These are phyloP conservation scores for Globisporangium polare DNA, from an alignment of 352 stramenopile species.

Conservation along the genomic window DNA sequence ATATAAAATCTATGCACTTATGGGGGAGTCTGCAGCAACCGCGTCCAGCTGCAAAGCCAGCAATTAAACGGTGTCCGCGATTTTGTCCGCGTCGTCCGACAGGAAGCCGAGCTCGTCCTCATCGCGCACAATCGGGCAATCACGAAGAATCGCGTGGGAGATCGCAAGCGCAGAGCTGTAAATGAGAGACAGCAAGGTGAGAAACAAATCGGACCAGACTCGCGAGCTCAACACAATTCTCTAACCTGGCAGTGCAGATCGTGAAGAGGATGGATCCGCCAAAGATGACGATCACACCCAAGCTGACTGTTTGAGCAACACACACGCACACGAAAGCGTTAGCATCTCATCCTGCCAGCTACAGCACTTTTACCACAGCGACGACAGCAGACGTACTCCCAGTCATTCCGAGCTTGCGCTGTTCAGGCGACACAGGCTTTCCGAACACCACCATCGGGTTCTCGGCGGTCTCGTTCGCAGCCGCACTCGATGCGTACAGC, in stretches of 20 bases:
- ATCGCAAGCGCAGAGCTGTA: constrained; percentile 63
- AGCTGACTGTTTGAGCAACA: constrained; percentile 41
- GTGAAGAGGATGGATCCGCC: constrained; percentile 86
- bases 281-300: constrained; percentile 77
- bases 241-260: constrained; percentile 78
- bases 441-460: constrained; percentile 76
- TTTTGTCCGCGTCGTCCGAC: constrained; percentile 53
- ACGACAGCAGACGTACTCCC: constrained; percentile 34
- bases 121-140: constrained; percentile 66
- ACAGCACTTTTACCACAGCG: neutral
- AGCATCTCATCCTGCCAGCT: neutral
- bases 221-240: neutral
- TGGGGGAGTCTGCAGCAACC: neutral
- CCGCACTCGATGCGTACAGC: constrained; percentile 73
- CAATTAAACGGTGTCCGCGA: constrained; percentile 64
- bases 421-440: constrained; percentile 58
- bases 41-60: neutral
- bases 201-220: neutral
- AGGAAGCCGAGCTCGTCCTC: constrained; percentile 84
- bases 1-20: constrained; percentile 13
- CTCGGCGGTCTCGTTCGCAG: constrained; percentile 62
- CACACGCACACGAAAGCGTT: neutral
- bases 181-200: neutral
- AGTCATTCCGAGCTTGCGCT: constrained; percentile 80
- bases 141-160: constrained; percentile 74